Evolutionary conservation across 2,329 filamentous ascomycete genomes (phyloP), one percentile per base, ranked within the genome.

Genomic region (Phialophora macrospora): DNA sequence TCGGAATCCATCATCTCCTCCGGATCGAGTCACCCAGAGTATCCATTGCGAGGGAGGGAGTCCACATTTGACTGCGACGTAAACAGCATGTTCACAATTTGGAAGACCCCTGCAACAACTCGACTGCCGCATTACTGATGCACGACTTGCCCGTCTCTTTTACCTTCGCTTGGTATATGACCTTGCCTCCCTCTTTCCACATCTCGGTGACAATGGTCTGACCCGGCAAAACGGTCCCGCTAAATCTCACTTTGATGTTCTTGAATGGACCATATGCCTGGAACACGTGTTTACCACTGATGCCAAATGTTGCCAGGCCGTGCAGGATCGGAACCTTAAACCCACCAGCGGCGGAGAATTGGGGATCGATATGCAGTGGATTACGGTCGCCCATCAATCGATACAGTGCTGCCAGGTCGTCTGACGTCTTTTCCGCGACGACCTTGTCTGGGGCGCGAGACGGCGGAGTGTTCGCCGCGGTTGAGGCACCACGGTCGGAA

Each of bases 251-350:
- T 84, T 97, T 97, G 81, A 97, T 88, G 81, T 92, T 96, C 84
- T 90, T 92, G 81, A 90, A 93, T 55, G 85, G 80, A 4, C 95
- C 95, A 74, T 88, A 98, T 70, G 84, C 89, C 80, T 92, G 86
- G 77, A 93, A 90, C 44, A 99, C 88, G 67, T 94, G 93, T 85
- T 97, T 97, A 70, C 89, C 92, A 14, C 91, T 89, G 71, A 98
- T 87, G 72, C 95, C 95, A 74, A 99, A 94, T 77, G 89, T 95
- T 85, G 93, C 97, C 38, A 99, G 87, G 14, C 95, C 95, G 82
- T 99, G 95, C 60, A 99, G 84, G 76, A 99, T 99, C 11, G 95
- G 95, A 32, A 83, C 87, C 80, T 95, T 90, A 87, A 99, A 99
- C 66, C 95, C 95, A 66, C 94, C 95, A 73, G 96, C 89, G 82